Percentiles rank a stretch among this genome's conserved stretches.
These are phyloP conservation scores for Daldinia caldariorum DNA, from an alignment of 495 filamentous ascomycete species.

Conservation along the genomic window DNA sequence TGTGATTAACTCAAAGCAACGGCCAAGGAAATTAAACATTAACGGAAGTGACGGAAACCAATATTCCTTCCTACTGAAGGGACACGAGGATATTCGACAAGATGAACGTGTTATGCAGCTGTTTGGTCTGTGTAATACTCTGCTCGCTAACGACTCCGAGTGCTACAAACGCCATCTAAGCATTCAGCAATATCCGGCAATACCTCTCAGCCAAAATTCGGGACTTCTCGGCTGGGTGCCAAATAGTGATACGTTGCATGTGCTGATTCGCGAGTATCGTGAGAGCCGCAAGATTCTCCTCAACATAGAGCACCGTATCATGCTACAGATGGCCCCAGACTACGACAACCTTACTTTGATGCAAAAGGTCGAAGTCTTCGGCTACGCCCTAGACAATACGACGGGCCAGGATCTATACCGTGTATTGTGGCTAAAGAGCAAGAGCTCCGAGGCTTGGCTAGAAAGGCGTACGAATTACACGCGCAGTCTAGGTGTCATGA, in stretches of 20 bases:
- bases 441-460: conserved; percentile 96
- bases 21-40: conserved; percentile 87
- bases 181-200: conserved; percentile 93
- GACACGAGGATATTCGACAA: conserved; percentile 97
- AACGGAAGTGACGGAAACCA: conserved; percentile 85
- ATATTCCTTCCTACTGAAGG: conserved; percentile 91
- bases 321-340: conserved; percentile 99
- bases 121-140: conserved; percentile 94
- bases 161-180: conserved; percentile 96
- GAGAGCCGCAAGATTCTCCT: conserved; percentile 96
- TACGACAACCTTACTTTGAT: conserved; percentile 98
- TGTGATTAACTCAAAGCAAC: conserved; percentile 97
- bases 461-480: conserved; percentile 98
- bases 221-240: conserved; percentile 97
- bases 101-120: conserved; percentile 99
- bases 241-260: conserved; percentile 95
- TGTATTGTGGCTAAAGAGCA: conserved; percentile 97
- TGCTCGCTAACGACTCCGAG: conserved; percentile 90
- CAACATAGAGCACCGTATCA: conserved; percentile 99
- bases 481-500: conserved; percentile 96
- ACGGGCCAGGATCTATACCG: conserved; percentile 98
- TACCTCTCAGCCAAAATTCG: conserved; percentile 94
- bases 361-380: conserved; percentile 99
- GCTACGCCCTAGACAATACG: conserved; percentile 98
- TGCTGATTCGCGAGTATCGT: conserved; percentile 95